A percentile compares a stretch with the other conserved stretches of the same genome.
Evolutionary conservation across 1,284 basidiomycete genomes (phyloP).

Genomic region (Sporisorium scitamineum): DNA sequence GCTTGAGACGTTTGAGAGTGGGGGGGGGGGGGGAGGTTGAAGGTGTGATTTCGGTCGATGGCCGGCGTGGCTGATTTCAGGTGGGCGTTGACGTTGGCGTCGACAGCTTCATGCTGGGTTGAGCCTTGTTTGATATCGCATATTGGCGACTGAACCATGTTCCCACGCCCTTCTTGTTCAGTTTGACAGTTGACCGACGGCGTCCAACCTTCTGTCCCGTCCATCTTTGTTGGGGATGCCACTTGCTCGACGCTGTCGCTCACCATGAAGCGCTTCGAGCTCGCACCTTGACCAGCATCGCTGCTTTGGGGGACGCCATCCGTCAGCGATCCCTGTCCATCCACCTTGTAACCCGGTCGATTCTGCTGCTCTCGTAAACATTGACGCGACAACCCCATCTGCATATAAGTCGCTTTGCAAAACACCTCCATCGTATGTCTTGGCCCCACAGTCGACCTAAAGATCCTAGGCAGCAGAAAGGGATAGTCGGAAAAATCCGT

Average conservation of each 20-base stretch:
- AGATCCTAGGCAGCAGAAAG: conserved; percentile 55
- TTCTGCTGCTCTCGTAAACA: conserved; percentile 19
- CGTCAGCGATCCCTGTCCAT: conserved; percentile 12
- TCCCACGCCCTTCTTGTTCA: conserved; percentile 17
- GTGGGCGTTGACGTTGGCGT: conserved; percentile 16
- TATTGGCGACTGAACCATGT: conserved; percentile 8
- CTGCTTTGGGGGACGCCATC: not conserved
- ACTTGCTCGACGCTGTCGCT: not conserved
- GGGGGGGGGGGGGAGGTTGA: not conserved
- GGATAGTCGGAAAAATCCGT: conserved; percentile 62
- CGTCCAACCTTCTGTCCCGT: not conserved
- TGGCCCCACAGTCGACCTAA: conserved; percentile 57
- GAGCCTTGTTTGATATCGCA: not conserved
- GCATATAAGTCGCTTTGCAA: conserved; percentile 39
- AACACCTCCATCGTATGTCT: conserved; percentile 51
- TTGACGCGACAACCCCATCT: conserved; percentile 51
- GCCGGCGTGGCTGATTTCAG: conserved; percentile 2
- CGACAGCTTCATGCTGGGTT: conserved; percentile 4
- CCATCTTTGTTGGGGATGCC: conserved; percentile 3
- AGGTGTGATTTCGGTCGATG: not conserved
- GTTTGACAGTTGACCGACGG: not conserved
- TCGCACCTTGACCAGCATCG: not conserved
- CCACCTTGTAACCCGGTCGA: conserved; percentile 19
- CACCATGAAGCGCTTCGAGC: not conserved
- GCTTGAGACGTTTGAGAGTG: too few relatives aligned